Evolutionary conservation across 176 grass and related monocot genomes (phyloP).

Genomic region (Areca catechu): DNA sequence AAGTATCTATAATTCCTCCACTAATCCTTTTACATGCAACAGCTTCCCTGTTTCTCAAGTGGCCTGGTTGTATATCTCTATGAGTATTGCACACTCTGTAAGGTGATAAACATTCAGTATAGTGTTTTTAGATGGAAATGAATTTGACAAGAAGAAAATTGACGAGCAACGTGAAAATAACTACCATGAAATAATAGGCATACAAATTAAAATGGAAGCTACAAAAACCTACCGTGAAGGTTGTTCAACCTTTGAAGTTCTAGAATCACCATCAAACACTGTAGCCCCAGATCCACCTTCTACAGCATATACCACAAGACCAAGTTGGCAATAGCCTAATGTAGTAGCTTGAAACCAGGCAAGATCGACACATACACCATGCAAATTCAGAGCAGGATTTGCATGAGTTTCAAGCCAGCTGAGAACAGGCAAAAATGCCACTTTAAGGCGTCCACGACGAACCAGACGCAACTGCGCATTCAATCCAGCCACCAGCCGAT

Average conservation of each 20-base stretch:
- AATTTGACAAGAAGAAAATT: too few relatives aligned
- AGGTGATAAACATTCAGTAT: not conserved
- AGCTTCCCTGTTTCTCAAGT: conserved; percentile 42
- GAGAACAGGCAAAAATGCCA: conserved; percentile 61
- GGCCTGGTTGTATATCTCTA: conserved; percentile 39
- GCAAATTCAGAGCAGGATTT: conserved; percentile 53
- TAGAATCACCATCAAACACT: conserved; percentile 47
- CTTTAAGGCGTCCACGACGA: conserved; percentile 70
- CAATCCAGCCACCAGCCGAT: conserved; percentile 88
- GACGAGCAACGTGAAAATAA: too few relatives aligned
- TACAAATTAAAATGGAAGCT: not conserved
- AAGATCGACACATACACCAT: conserved; percentile 63
- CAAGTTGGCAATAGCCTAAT: conserved; percentile 90
- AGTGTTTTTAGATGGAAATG: too few relatives aligned
- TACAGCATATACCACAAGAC: conserved; percentile 81
- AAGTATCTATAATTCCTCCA: conserved; percentile 58
- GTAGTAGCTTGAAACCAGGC: conserved; percentile 93
- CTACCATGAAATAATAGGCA: too few relatives aligned
- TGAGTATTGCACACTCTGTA: conserved; percentile 39
- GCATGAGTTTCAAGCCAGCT: conserved; percentile 88
- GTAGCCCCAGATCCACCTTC: conserved; percentile 38
- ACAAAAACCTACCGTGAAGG: conserved; percentile 41
- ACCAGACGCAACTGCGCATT: conserved; percentile 91
- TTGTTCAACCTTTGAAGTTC: conserved; percentile 47
- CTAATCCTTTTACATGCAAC: conserved; percentile 68